phyloP scores from a whole-genome alignment of 1,139 yeast genomes.

The Nakaseomyces sp. region DNA sequence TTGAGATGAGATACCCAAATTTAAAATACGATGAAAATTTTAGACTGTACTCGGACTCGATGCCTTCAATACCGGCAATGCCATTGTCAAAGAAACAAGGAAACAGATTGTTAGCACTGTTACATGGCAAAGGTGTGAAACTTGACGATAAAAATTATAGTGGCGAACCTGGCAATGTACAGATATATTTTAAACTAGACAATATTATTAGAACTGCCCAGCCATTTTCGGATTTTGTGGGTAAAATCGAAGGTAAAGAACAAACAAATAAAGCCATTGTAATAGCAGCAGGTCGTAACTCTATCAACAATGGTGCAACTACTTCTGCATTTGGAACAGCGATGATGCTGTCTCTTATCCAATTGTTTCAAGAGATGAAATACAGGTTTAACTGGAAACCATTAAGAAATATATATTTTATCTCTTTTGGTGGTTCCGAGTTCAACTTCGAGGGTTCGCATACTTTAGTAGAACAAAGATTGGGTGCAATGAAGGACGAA shows the following conservation, averaged over 20 bases:
- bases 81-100: constrained; percentile 75
- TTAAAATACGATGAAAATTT: constrained; percentile 35
- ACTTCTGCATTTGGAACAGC: constrained; percentile 72
- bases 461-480: constrained; percentile 61
- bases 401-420: constrained; percentile 69
- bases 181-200: constrained; percentile 36
- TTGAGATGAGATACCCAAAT: too few relatives aligned
- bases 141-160: constrained; percentile 34
- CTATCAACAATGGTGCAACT: constrained; percentile 67
- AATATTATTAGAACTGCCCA: constrained; percentile 54
- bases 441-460: constrained; percentile 81
- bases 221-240: constrained; percentile 69
- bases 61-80: constrained; percentile 62
- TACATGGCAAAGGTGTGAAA: constrained; percentile 33
- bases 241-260: constrained; percentile 72
- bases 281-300: constrained; percentile 79
- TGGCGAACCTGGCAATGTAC: constrained; percentile 29
- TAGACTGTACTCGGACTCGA: not conserved
- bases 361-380: constrained; percentile 60
- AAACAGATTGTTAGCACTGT: constrained; percentile 37
- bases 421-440: constrained; percentile 78
- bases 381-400: constrained; percentile 74
- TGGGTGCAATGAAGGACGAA: constrained; percentile 46
- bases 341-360: constrained; percentile 60
- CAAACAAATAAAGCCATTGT: constrained; percentile 66